Base-by-base conservation (phyloP, 441 rosid species). In the Metrosideros polymorpha region DNA sequence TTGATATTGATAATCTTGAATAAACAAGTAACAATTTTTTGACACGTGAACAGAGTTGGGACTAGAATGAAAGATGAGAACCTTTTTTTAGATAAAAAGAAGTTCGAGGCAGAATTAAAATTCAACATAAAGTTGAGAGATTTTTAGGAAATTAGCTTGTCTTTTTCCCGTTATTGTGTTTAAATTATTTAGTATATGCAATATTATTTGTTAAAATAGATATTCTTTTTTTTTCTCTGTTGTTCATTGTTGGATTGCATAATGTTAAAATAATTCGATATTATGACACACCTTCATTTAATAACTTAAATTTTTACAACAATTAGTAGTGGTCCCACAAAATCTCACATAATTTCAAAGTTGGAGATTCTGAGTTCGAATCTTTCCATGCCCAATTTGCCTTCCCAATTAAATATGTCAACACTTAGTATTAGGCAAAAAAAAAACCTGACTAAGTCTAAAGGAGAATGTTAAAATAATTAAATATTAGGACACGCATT, bases 271-370 rank as follows among this genome's bases (percentile, higher is more conserved):
- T 54, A 54, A 22, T 22, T 24, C 22, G 27, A 54, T 24, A 22
- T 54, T 19, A 4, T n/a, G n/a, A n/a, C n/a, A n/a, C 6, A 24
- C 2, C 3, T 10, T 8, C 4, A 53, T 54, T 22, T 24, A 24
- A 54, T 8, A 54, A 9, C 6, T 24, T 54, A 54, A 54, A 24
- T 8, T 54, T 54, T 22, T 24, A 22, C 0, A 22, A 54, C 4
- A 24, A 22, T 54, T 3, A 2, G 2, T 0, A 0, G 0, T 54
- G 0, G 4, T 8, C 8, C 24, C n/a, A 54, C 12, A 54, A 54
- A 54, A 24, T 54, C 24, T 24, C n/a, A 54, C 9, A 54, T 54
- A 22, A 0, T 2, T 54, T 9, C 57, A 22, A 54, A 54, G n/a
- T n/a, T n/a, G n/a, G n/a, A n/a, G n/a, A n/a, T n/a, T n/a, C n/a